phyloP scores from a whole-genome alignment of 768 basidiomycete species.

The Naganishia vaughanmartiniae region DNA sequence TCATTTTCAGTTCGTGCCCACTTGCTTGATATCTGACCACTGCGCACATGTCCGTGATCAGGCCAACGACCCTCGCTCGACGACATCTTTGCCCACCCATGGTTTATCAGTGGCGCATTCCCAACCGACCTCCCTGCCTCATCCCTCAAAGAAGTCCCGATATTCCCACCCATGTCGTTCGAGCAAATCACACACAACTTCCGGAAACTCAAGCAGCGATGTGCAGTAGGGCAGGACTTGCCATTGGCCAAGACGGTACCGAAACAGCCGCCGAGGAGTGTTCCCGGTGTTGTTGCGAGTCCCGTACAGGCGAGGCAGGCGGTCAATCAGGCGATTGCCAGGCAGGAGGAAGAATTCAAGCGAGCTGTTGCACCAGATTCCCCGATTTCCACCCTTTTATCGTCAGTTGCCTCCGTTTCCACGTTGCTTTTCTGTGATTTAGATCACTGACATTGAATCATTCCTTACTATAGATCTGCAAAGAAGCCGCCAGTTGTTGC shows the following conservation, averaged over 20 bases:
- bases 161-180: slow-evolving; percentile 68
- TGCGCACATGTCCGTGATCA: slow-evolving; percentile 17
- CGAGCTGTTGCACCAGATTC: slow-evolving; percentile 91
- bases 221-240: slow-evolving; percentile 38
- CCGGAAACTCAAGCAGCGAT: slow-evolving; percentile 56
- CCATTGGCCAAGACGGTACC: slow-evolving; percentile 31
- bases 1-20: not conserved
- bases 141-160: slow-evolving; percentile 71
- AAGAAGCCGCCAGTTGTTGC: slow-evolving; percentile 78
- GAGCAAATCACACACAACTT: slow-evolving; percentile 69
- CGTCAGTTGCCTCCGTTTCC: slow-evolving; percentile 34
- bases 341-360: slow-evolving; percentile 86
- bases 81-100: slow-evolving; percentile 77
- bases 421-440: not conserved
- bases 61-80: slow-evolving; percentile 75
- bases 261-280: slow-evolving; percentile 33
- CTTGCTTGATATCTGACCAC: not conserved
- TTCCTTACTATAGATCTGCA: slow-evolving; percentile 59
- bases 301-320: slow-evolving; percentile 24
- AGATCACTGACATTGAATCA: not conserved
- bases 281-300: slow-evolving; percentile 27
- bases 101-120: slow-evolving; percentile 77
- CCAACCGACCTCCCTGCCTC: slow-evolving; percentile 76
- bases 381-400: slow-evolving; percentile 86
- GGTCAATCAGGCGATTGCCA: slow-evolving; percentile 47